A percentile compares a stretch with the other conserved stretches of the same genome.
These are phyloP conservation scores for Colletotrichum sp. DNA, from an alignment of 2,329 filamentous ascomycete genomes.

Conservation along the genomic window DNA sequence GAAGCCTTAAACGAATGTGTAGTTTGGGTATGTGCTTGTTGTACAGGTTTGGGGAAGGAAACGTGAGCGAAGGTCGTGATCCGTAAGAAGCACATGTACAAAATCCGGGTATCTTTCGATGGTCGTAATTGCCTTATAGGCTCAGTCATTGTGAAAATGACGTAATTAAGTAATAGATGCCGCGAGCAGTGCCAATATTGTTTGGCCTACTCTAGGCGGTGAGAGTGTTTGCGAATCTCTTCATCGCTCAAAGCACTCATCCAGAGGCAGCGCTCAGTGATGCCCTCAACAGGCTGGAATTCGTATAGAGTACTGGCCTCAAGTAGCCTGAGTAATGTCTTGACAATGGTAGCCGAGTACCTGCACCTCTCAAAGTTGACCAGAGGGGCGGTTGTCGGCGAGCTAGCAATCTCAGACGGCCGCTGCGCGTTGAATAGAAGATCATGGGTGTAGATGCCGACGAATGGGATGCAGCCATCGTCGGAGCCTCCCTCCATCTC, in stretches of 20 bases:
- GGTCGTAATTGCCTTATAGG: neutral
- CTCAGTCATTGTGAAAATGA: neutral
- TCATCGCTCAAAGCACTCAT: conserved; percentile 77
- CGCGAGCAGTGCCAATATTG: neutral
- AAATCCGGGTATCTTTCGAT: neutral
- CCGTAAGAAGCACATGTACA: conserved; percentile 2
- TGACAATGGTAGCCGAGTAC: conserved; percentile 76
- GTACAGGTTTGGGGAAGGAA: conserved; percentile 10
- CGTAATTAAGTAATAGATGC: neutral
- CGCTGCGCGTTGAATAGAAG: conserved; percentile 82
- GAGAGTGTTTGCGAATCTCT: conserved; percentile 68
- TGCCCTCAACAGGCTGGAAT: conserved; percentile 77
- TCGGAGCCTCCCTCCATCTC: conserved; percentile 79
- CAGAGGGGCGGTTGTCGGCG: conserved; percentile 68
- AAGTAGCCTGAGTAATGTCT: conserved; percentile 78
- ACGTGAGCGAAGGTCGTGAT: conserved; percentile 11
- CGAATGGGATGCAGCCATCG: conserved; percentile 81
- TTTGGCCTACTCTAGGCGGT: conserved; percentile 48
- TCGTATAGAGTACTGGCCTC: conserved; percentile 78
- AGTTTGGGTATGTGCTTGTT: conserved; percentile 6
- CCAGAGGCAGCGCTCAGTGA: conserved; percentile 85
- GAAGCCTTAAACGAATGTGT: neutral
- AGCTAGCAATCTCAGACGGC: conserved; percentile 74
- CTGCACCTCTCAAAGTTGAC: conserved; percentile 87
- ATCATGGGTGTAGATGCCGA: conserved; percentile 84